Percentiles rank a stretch among this genome's conserved stretches.
Evolutionary conservation across 169 alveolate species (phyloP).

Genomic region (Perkinsus olseni): DNA sequence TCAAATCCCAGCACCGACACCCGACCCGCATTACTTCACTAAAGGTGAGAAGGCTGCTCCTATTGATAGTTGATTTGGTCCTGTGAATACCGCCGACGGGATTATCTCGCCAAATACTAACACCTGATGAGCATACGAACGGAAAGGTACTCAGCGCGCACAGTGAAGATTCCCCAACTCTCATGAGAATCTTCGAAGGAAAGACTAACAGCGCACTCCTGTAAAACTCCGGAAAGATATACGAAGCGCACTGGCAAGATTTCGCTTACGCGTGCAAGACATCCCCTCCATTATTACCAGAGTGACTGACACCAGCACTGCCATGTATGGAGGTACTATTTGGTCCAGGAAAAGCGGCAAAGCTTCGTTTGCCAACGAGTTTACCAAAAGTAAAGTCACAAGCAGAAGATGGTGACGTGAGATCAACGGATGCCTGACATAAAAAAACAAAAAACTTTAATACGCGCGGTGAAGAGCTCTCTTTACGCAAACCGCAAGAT

Average conservation of each 20-base stretch:
- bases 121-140: too few species aligned
- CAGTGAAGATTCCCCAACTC: not conserved
- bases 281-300: constrained; percentile 50
- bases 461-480: not conserved
- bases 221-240: too few species aligned
- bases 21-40: constrained; percentile 28
- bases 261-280: not conserved
- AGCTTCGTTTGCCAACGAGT: constrained; percentile 83
- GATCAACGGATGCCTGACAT: constrained; percentile 28
- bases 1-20: too few species aligned
- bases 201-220: too few species aligned
- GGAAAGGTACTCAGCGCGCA: not conserved
- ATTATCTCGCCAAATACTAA: constrained; percentile 79
- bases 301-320: constrained; percentile 67
- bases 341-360: constrained; percentile 79
- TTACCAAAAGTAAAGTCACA: constrained; percentile 75
- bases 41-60: constrained; percentile 67
- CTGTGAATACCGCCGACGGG: constrained; percentile 88
- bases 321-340: constrained; percentile 67
- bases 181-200: too few species aligned
- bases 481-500: too few species aligned
- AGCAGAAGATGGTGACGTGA: constrained; percentile 68
- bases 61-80: constrained; percentile 73
- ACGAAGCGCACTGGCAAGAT: not conserved
- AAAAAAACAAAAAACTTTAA: constrained; percentile 20